Evolutionary conservation across 805 yeast genomes (phyloP), one percentile per base, ranked within the genome.

Genomic region (Schwanniomyces occidentalis): DNA sequence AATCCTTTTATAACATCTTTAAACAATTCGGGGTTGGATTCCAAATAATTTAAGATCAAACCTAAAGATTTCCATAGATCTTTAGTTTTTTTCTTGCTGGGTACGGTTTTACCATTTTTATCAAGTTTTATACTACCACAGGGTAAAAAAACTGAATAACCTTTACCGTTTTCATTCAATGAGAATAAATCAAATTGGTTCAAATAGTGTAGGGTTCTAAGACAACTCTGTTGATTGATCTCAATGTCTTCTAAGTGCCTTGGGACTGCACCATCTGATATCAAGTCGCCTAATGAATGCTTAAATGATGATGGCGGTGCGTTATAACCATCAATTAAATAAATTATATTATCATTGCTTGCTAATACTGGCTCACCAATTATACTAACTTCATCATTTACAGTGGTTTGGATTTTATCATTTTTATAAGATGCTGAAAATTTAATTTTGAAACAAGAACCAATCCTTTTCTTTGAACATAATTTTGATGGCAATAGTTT

Each of bases 71-170:
- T 70, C 95, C 96, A 89, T 0, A 90, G 75, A 26, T 48, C 51
- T 16, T 34, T 37, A 30, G 41, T 32, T 5, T 45, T 41, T 25
- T n/a, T 20, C 7, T 19, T 20, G 10, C 16, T 12, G 12, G 28
- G n/a, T 12, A n/a, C 9, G 12, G 10, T 8, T 23, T n/a, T n/a
- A n/a, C n/a, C n/a, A 15, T 10, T 26, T 4, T 3, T 8, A 4
- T 12, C 24, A 8, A 14, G 27, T 12, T 12, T 45, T 41, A 12
- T 44, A n/a, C 40, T 32, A 15, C 84, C 79, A 38, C 89, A 81
- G 0, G 98, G 98, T 18, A 90, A 62, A 34, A 90, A 75, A 0
- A 82, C 60, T 0, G 96, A 78, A 61, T 88, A 87, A 0, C 95
- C 95, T 14, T 63, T 49, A 17, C 49, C 51, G 38, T 81, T 82